Evolutionary conservation across 192 early-diverging fungal genomes (phyloP), one percentile per base, ranked within the genome.

Genomic region (Backusella macrospora): DNA sequence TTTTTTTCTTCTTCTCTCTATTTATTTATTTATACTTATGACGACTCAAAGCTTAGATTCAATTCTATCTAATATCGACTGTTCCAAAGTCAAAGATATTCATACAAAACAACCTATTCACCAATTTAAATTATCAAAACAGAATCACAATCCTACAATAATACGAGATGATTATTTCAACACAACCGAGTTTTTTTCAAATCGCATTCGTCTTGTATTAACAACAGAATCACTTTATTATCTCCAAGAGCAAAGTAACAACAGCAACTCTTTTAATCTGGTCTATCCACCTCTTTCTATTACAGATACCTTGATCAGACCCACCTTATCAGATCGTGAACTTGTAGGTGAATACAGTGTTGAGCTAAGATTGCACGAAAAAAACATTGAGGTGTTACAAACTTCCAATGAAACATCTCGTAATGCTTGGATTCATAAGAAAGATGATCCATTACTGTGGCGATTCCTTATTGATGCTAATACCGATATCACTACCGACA

Each of bases 161-260:
- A 59, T 59, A 18, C 52, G 52, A 59, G 52, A 59, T 59, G 52
- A 59, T 12, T n/a, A 59, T 59, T 59, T 59, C 26, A 59, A 59
- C 26, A 59, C 52, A 59, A 59, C 52, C 21, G 52, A 59, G 21
- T 59, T 59, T 13, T 26, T 59, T 23, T 59, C 52, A 26, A 18
- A 59, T 26, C 52, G 52, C 52, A 59, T 59, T 59, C 52, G 52
- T 23, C 52, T 59, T 59, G 12, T 59, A 59, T 59, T 59, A 23
- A 59, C 52, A 59, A 0, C 52, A 26, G 52, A 59, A 59, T 9
- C 52, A 59, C 52, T 59, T 59, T 59, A 59, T 13, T 59, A 59
- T 59, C 21, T 59, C 26, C 21, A 59, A 59, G 10, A 59, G 13
- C 52, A 59, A 34, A 34, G 29, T 34, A 34, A 1, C 1, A 34